Evolutionary conservation across 208 protist genomes (phyloP), one percentile per base, ranked within the genome.

Genomic region (Acanthamoeba divionensis): DNA sequence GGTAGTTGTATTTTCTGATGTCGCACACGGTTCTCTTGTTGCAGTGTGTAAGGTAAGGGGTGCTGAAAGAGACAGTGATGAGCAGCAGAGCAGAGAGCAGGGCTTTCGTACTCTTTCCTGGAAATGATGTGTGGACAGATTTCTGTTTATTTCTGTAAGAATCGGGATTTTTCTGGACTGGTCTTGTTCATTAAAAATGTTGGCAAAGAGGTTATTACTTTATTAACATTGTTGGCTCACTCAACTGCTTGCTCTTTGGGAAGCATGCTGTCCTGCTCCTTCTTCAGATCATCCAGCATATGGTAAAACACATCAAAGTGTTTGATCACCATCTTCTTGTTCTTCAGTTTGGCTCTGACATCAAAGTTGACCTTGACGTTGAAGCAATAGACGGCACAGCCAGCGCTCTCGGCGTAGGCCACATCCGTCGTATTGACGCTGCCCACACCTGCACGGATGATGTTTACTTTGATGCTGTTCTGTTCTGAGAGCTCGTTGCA

Each of bases 291-390:
- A 48, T 66, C 80, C 26, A 89, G 62, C 6, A 89, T 41, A 44
- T 89, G 80, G 33, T 89, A 89, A 36, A 89, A 89, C 8, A 89
- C 80, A 24, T 66, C 24, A 21, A 89, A 89, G 57, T 71, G 36
- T 36, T 71, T 89, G 60, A 73, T 89, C 29, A 15, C 26, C 13
- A 48, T 54, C 26, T 62, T 55, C 36, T 73, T 73, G 57, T 89
- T 50, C 62, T 65, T 85, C 36, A 41, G 36, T 2, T 55, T 50
- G 52, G 33, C 52, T 55, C 65, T 52, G 52, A 85, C 65, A 44
- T 85, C 75, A 12, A 54, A 63, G 2, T 38, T 66, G 24, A 89
- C 41, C 9, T 63, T 63, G 1, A 89, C 80, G 62, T 89, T 89
- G 80, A 89, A 89, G 3, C 45, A 62, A 50, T 89, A 89, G 62